Percentiles rank a stretch among this genome's conserved stretches.
Conservation (phyloP, 2,329 filamentous ascomycete species). For the Nemania sp. region DNA sequence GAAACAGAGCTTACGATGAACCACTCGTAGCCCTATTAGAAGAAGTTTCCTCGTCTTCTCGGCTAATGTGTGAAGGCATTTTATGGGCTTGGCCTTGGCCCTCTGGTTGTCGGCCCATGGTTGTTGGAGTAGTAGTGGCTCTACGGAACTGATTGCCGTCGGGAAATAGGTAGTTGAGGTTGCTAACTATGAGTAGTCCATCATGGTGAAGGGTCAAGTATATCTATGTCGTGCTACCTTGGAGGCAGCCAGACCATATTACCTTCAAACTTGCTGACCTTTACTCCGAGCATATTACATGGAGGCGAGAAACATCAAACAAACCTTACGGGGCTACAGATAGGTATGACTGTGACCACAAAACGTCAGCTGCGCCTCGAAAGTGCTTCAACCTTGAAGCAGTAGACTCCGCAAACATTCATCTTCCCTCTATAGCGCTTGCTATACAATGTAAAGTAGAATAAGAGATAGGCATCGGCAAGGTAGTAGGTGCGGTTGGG, state of each 20-base stretch:
- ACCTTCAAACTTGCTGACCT: conserved; percentile 5
- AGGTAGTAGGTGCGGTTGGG: conserved; percentile 9
- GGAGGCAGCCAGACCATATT: conserved; percentile 31
- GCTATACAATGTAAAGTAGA: conserved; percentile 20
- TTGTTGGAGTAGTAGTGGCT: neutral
- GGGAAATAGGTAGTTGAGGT: neutral
- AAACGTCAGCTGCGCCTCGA: conserved; percentile 29
- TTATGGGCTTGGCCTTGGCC: neutral
- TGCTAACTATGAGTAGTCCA: neutral
- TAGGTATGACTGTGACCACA: conserved; percentile 2
- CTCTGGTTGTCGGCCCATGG: conserved; percentile 17
- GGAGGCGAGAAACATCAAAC: conserved; percentile 10
- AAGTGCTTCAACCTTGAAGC: neutral
- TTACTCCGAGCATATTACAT: conserved; percentile 22
- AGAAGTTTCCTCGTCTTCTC: conserved; percentile 29
- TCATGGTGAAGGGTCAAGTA: conserved; percentile 8
- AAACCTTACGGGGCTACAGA: conserved; percentile 6
- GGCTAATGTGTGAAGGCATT: conserved; percentile 7
- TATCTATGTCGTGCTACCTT: conserved; percentile 20
- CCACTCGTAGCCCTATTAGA: conserved; percentile 35
- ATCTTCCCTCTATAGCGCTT: conserved; percentile 23
- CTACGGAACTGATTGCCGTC: neutral
- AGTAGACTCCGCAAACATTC: conserved; percentile 1
- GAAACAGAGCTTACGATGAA: conserved; percentile 28
- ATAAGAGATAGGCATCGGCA: neutral